Percentiles rank a stretch among this genome's conserved stretches.
These are phyloP conservation scores for Phytophthora kernoviae DNA, from an alignment of 352 stramenopile species.

Conservation along the genomic window DNA sequence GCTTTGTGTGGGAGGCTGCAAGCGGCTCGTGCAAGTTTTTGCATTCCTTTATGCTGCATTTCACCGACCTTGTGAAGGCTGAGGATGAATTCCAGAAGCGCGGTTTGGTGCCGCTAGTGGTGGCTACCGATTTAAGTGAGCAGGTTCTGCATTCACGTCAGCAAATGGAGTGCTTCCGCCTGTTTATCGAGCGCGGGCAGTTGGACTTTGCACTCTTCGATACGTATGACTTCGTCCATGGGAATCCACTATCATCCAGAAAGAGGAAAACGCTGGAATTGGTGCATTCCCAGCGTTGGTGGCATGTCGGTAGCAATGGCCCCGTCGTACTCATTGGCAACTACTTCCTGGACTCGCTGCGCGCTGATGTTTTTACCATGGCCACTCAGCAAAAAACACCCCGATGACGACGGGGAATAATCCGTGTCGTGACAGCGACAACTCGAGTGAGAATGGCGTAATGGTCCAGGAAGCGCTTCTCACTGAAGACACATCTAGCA, in stretches of 20 bases:
- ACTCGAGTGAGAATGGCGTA: background rate
- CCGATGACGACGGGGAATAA: background rate
- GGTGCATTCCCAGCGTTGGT: slow-evolving; percentile 27
- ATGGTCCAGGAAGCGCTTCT: slow-evolving; percentile 49
- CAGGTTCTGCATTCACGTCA: slow-evolving; percentile 68
- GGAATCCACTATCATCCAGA: background rate
- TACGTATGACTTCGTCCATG: slow-evolving; percentile 49
- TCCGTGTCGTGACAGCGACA: background rate
- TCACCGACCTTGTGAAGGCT: slow-evolving; percentile 45
- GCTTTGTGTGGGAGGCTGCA: slow-evolving; percentile 83
- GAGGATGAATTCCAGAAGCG: slow-evolving; percentile 29
- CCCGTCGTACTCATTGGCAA: slow-evolving; percentile 82
- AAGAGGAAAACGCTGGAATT: slow-evolving; percentile 39
- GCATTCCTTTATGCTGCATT: slow-evolving; percentile 71
- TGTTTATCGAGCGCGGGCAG: slow-evolving; percentile 38
- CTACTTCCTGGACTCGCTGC: slow-evolving; percentile 84
- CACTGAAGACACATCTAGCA: slow-evolving; percentile 44
- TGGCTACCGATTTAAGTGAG: slow-evolving; percentile 76
- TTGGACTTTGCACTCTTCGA: slow-evolving; percentile 82
- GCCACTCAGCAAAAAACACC: slow-evolving; percentile 7
- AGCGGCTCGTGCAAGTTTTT: slow-evolving; percentile 87
- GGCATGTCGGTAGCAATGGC: slow-evolving; percentile 50
- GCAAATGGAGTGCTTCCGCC: slow-evolving; percentile 65
- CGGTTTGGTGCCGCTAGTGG: slow-evolving; percentile 53
- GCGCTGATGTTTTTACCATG: slow-evolving; percentile 68